These are phyloP conservation scores for Neoscytalidium dimidiatum DNA, from an alignment of 2,329 filamentous ascomycete species.

Conservation along the genomic window DNA sequence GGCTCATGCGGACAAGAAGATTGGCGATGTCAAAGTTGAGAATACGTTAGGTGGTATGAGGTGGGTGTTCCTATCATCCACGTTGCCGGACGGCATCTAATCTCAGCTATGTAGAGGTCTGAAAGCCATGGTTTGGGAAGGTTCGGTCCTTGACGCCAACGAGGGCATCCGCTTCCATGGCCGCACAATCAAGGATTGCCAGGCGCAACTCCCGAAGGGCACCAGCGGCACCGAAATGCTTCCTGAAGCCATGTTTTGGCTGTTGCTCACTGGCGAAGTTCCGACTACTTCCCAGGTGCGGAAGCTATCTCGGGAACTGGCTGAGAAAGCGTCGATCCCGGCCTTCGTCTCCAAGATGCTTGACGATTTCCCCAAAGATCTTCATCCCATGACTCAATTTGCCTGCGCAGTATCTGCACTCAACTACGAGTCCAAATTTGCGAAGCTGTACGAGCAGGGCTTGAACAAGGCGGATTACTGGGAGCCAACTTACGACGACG, in stretches of 20 bases:
- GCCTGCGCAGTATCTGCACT: constrained; percentile 93
- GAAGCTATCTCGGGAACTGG: constrained; percentile 79
- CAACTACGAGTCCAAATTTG: constrained; percentile 92
- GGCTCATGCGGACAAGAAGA: constrained; percentile 74
- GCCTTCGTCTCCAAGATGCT: constrained; percentile 84
- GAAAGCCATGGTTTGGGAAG: constrained; percentile 99
- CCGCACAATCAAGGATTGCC: constrained; percentile 97
- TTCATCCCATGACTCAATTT: constrained; percentile 99
- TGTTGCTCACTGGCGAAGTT: constrained; percentile 89
- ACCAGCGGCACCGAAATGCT: constrained; percentile 93
- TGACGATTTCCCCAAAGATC: constrained; percentile 81
- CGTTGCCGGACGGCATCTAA: not conserved
- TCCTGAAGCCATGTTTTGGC: constrained; percentile 99
- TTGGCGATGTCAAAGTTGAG: constrained; percentile 91
- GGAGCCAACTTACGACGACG: constrained; percentile 97
- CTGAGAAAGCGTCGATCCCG: constrained; percentile 81
- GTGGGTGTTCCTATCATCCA: constrained; percentile 32
- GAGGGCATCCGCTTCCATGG: constrained; percentile 99
- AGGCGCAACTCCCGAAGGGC: constrained; percentile 89
- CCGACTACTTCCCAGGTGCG: constrained; percentile 82
- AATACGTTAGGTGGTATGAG: constrained; percentile 97
- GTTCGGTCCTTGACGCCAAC: constrained; percentile 92
- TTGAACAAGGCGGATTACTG: constrained; percentile 97
- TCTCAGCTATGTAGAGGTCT: constrained; percentile 61
- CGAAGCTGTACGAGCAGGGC: constrained; percentile 87